Conservation (phyloP, 495 filamentous ascomycete species). For the Amphirosellinia nigrospora region DNA sequence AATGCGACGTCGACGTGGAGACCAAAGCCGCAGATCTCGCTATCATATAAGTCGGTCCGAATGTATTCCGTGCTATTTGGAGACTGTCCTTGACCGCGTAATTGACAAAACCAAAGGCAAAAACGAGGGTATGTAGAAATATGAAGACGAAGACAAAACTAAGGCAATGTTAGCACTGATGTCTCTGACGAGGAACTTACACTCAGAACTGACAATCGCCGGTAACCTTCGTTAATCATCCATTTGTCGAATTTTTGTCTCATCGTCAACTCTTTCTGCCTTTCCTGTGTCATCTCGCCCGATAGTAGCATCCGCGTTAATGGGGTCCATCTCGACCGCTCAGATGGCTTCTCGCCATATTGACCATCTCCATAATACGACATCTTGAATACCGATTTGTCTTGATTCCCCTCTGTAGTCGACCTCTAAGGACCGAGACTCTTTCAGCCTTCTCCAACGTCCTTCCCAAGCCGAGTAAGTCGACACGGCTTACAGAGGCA, state of each 20-base stretch:
- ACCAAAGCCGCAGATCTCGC: conserved; percentile 72
- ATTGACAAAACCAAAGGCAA: conserved; percentile 76
- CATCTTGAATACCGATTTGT: conserved; percentile 40
- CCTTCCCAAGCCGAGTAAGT: conserved; percentile 20
- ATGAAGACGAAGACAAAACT: conserved; percentile 77
- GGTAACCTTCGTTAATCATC: conserved; percentile 82
- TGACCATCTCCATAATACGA: conserved; percentile 46
- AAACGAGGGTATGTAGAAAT: conserved; percentile 69
- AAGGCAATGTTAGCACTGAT: conserved; percentile 31
- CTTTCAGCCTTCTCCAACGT: conserved; percentile 10
- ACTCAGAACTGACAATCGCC: conserved; percentile 66
- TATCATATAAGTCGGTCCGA: conserved; percentile 73
- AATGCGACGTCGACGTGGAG: conserved; percentile 77
- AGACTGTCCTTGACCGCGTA: conserved; percentile 76
- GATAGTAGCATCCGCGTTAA: conserved; percentile 71
- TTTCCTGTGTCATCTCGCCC: conserved; percentile 70
- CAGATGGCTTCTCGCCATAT: conserved; percentile 55
- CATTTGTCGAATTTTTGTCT: conserved; percentile 61
- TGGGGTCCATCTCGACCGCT: conserved; percentile 71
- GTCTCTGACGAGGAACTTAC: conserved; percentile 28
- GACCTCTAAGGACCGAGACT: not conserved
- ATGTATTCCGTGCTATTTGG: conserved; percentile 62
- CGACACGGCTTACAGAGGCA: conserved; percentile 24
- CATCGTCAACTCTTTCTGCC: conserved; percentile 63
- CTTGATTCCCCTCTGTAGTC: not conserved